Conservation (phyloP, 2,329 filamentous ascomycete species). For the Fusarium chuoi region DNA sequence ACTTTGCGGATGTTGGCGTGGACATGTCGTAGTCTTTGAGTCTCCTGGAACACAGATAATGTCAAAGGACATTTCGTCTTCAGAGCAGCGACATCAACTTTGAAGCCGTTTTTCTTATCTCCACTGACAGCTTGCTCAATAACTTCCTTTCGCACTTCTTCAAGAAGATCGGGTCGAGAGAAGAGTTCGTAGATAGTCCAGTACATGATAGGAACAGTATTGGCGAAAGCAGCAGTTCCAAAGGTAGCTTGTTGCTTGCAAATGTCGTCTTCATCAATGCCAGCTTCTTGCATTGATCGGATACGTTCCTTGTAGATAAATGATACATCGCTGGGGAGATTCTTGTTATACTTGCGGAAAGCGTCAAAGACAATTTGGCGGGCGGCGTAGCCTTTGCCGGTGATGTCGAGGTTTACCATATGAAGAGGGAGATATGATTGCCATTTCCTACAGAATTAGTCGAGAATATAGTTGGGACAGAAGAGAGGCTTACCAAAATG, state of each 20-base stretch:
- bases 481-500: slow-evolving; percentile 25
- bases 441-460: slow-evolving; percentile 18
- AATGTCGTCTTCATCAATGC: slow-evolving; percentile 22
- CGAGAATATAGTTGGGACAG: no score
- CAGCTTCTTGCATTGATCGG: slow-evolving; percentile 11
- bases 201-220: slow-evolving; percentile 26
- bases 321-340: slow-evolving; percentile 22
- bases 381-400: slow-evolving; percentile 23
- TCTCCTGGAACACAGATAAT: slow-evolving; percentile 23
- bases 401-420: slow-evolving; percentile 19
- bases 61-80: slow-evolving; percentile 31
- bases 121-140: slow-evolving; percentile 6
- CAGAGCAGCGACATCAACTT: slow-evolving; percentile 15
- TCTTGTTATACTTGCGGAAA: slow-evolving; percentile 24
- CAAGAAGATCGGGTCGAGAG: slow-evolving; percentile 12
- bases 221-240: slow-evolving; percentile 24
- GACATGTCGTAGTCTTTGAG: slow-evolving; percentile 17
- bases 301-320: slow-evolving; percentile 17
- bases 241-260: slow-evolving; percentile 33
- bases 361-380: slow-evolving; percentile 32
- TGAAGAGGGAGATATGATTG: slow-evolving; percentile 27
- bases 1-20: slow-evolving; percentile 42
- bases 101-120: background rate
- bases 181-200: slow-evolving; percentile 36
- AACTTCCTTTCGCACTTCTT: slow-evolving; percentile 21